phyloP scores from a whole-genome alignment of 2,329 filamentous ascomycete genomes.

The Penicillium vulpinum region DNA sequence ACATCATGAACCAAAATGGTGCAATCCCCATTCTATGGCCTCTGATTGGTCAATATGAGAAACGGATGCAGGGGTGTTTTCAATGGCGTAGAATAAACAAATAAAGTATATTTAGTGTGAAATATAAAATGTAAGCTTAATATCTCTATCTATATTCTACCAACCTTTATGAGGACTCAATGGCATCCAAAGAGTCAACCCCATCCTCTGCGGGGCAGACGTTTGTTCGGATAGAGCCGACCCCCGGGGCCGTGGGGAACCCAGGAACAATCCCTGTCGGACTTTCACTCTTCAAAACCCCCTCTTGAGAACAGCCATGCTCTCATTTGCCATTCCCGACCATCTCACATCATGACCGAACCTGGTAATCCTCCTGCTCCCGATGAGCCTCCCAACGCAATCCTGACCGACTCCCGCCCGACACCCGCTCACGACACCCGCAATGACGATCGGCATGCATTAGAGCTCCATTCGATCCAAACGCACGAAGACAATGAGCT shows the following conservation, averaged over 20 bases:
- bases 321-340: no score
- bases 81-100: neutral
- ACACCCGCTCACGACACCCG: slow-evolving; percentile 3
- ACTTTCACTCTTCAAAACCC: neutral
- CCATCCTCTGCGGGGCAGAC: slow-evolving; percentile 1
- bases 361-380: neutral
- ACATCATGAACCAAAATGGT: slow-evolving; percentile 16
- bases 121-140: neutral
- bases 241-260: slow-evolving; percentile 15
- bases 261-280: neutral
- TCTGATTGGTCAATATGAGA: slow-evolving; percentile 8
- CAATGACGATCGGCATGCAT: slow-evolving; percentile 19
- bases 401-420: slow-evolving; percentile 13
- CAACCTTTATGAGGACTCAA: neutral
- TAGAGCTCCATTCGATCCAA: slow-evolving; percentile 34
- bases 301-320: neutral
- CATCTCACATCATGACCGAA: slow-evolving; percentile 9
- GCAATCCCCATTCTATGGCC: slow-evolving; percentile 13
- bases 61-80: neutral
- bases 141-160: neutral
- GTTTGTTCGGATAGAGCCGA: slow-evolving; percentile 15
- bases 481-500: slow-evolving; percentile 29
- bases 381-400: slow-evolving; percentile 6
- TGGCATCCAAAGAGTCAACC: neutral
- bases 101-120: neutral